phyloP scores from a whole-genome alignment of 176 grass and related monocot species.

The Triticum dicoccoides region DNA sequence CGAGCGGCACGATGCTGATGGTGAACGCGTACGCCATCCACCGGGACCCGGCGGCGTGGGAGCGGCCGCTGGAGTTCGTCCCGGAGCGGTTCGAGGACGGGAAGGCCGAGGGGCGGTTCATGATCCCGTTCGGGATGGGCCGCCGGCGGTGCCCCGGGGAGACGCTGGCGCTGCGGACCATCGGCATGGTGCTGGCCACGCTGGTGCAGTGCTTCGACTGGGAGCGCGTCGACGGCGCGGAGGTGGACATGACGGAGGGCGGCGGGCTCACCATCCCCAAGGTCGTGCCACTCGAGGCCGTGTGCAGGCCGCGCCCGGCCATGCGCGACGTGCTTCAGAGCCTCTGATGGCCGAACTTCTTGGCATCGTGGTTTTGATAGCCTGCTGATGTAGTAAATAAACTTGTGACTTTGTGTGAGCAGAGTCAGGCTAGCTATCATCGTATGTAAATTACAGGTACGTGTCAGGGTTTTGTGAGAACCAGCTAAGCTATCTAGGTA shows the following conservation, averaged over 20 bases:
- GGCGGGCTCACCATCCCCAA: slow-evolving; percentile 39
- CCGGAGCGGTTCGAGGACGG: slow-evolving; percentile 58
- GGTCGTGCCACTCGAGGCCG: slow-evolving; percentile 34
- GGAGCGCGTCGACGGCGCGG: slow-evolving; percentile 14
- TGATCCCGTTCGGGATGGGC: slow-evolving; percentile 75
- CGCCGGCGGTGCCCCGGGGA: slow-evolving; percentile 65
- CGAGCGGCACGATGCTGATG: slow-evolving; percentile 42
- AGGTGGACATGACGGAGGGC: slow-evolving; percentile 54
- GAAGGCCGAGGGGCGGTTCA: neutral
- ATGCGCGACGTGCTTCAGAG: slow-evolving; percentile 7
- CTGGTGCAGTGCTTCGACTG: slow-evolving; percentile 78
- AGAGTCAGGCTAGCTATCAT: too few relatives aligned
- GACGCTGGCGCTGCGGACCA: slow-evolving; percentile 40
- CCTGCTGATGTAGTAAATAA: too few relatives aligned
- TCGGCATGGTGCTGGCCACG: slow-evolving; percentile 39
- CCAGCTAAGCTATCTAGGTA: too few relatives aligned
- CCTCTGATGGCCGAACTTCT: too few relatives aligned
- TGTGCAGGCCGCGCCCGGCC: slow-evolving; percentile 31
- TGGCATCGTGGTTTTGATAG: too few relatives aligned
- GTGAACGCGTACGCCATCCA: slow-evolving; percentile 71
- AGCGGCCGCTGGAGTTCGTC: slow-evolving; percentile 32
- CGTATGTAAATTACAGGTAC: too few relatives aligned
- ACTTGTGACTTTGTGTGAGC: too few relatives aligned
- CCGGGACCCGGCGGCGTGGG: slow-evolving; percentile 47
- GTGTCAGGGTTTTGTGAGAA: too few relatives aligned